Conservation (phyloP, 768 basidiomycete genomes). For the Termitomyces sp. region DNA sequence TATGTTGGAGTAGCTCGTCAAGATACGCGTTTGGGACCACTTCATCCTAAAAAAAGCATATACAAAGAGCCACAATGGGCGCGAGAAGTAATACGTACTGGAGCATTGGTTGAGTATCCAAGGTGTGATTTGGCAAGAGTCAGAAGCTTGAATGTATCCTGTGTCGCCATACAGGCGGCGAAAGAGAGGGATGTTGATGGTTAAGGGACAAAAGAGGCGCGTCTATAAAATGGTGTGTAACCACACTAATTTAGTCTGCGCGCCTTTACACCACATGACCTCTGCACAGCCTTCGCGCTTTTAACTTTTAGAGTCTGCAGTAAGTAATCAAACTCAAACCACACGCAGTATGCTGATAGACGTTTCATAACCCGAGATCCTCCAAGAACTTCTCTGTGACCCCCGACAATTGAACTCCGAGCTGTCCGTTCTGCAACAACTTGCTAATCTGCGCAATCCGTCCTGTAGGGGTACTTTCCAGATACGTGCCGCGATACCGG, state of each 20-base stretch:
- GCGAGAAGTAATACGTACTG: conserved; percentile 5
- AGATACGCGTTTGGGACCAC: conserved; percentile 29
- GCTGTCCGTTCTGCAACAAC: not conserved
- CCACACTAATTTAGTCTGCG: conserved; percentile 5
- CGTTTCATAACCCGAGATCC: not conserved
- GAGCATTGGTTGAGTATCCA: conserved; percentile 1
- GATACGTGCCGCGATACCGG: conserved; percentile 19
- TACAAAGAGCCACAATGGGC: not conserved
- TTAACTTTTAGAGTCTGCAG: not conserved
- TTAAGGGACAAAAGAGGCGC: not conserved
- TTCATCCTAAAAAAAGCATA: not conserved
- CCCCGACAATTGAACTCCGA: conserved; percentile 7
- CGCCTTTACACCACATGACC: not conserved
- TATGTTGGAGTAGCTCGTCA: conserved; percentile 27
- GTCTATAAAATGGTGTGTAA: not conserved
- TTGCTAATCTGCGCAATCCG: conserved; percentile 4
- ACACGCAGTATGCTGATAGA: not conserved
- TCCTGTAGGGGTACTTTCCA: conserved; percentile 10
- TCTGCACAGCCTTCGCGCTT: not conserved
- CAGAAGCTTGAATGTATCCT: not conserved
- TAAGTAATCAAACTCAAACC: not conserved
- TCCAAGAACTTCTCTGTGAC: conserved; percentile 10
- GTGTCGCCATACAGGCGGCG: conserved; percentile 4
- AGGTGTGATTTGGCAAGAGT: conserved; percentile 10
- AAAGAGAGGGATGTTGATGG: not conserved